Evolutionary conservation across 345 rosid genomes (phyloP), one percentile per base, ranked within the genome.

Genomic region (Dimocarpus longan): DNA sequence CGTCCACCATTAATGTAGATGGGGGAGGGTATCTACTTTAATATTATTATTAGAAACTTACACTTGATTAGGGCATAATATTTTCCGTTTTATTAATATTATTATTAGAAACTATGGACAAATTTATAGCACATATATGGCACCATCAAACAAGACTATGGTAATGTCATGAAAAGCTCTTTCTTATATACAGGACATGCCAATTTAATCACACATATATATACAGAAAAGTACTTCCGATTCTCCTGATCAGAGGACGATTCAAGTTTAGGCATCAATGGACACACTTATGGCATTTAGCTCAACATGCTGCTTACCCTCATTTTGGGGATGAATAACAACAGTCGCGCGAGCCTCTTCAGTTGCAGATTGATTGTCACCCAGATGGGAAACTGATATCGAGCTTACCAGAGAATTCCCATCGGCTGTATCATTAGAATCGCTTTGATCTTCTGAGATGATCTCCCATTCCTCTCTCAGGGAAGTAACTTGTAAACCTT

Each of bases 401-500:
- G 93, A 87, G 87, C 89, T 90, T 40, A 88, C 81, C 0, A 70
- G 37, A 18, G 80, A 89, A 78, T 80, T 81, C 79, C 80, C 22
- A 11, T 32, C 65, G 1, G 70, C 75, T 7, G 68, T 63, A 39
- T 78, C 73, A 12, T 81, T 82, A 5, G 19, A 28, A 5, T 84
- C 71, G 9, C 69, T 83, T 77, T 83, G 73, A 8, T 87, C 88
- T 5, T 81, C 79, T 1, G 98, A 77, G 67, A 88, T 43, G 71
- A 96, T 88, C 73, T 96, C 99, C 99, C 99, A 93, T 21, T 91
- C 92, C 86, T 93, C 99, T 82, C 90, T 93, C 75, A 92, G 90
- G 1, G 97, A 85, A 56, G 94, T 90, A 68, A 93, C 89, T 78
- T 90, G 85, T n/a, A 93, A 11, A 66, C 95, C 92, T n/a, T 91